Base-by-base conservation (phyloP, 2,329 filamentous ascomycete species). In the Dryadomyces quercus-mongolicae region DNA sequence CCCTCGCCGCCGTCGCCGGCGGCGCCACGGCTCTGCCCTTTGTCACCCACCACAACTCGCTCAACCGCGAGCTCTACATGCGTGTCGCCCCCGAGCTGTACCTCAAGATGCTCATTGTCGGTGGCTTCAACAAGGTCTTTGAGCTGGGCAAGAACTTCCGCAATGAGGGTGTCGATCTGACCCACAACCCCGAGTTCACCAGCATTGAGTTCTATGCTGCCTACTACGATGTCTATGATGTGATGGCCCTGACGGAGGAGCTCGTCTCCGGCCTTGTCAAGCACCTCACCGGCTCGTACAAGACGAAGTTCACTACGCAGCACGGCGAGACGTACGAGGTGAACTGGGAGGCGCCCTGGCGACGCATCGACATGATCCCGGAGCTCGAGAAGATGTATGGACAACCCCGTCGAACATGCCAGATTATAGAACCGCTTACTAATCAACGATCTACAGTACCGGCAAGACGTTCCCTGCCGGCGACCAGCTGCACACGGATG, bases 181-280 rank as follows among this genome's bases (percentile, higher is more conserved):
- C 93, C 8, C 93, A 98, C 77, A 98, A 97, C 75, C 93, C 88
- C 43, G 93, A 98, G 68, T 98, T 98, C 75, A 98, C 93, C 46
- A 95, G 89, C 25, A 88, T 89, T 69, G 93, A 98, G 70, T 97
- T 97, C 73, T 98, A 98, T 72, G 84, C 87, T 80, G 92, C 93
- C 3, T 97, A 90, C 61, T 86, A 86, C 54, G 90, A 95, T 70
- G 82, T 95, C 62, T 87, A 94, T 69, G 93, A 97, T 66, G 75
- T 96, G 56, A 89, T 95, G 85, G 74, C 86, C 57, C 79, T 89
- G 65, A 97, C 93, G 1, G 93, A 98, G 70, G 91, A 96, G 66
- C 84, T 98, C 34, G 86, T 98, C 49, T 91, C 88, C 36, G 81
- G 85, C 44, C 78, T 97, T 6, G 92, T 96, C 66, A 91, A 95